Base-by-base conservation (phyloP, 768 basidiomycete species). In the Sporobolomyces pararoseus region DNA sequence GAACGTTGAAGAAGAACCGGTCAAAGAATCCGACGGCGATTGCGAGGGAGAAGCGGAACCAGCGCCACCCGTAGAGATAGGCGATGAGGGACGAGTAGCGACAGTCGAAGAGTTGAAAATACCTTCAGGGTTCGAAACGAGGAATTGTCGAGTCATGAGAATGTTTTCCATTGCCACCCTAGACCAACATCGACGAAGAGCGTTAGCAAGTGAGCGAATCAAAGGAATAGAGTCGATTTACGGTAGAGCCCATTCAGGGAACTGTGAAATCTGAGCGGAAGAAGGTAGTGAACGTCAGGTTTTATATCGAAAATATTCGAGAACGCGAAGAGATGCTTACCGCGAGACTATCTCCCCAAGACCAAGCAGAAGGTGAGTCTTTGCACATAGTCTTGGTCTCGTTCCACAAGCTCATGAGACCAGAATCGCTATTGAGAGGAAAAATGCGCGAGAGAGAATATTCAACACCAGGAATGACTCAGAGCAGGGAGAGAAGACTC, bases 271-370 rank as follows among this genome's bases (percentile, higher is more conserved):
- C 71, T 69, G 39, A 19, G 25, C 19, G 27, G 7, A 6, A 0
- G 49, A 25, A 27, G 13, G 34, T 29, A 4, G 2, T 7, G 34
- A 39, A 4, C 2, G 34, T 55, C 23, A 21, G 1, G 29, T 25
- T 50, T 25, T n/a, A 44, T 29, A 34, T n/a, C 29, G 29, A 29
- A n/a, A n/a, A n/a, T n/a, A n/a, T n/a, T n/a, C n/a, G 42, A 25
- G 31, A 19, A 27, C 52, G 35, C 39, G 29, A 49, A 59, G 19
- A 63, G 34, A 68, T 57, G 54, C 59, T 37, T 75, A 89, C 80
- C 79, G 89, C 58, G 1, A 70, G 46, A 3, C 34, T 19, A 13
- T 34, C 21, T 17, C 68, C 68, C 68, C 68, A 70, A 19, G 42
- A 16, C 57, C 49, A 35, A 27, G 47, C 16, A 2, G n/a, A 12